Base-by-base conservation (phyloP, 192 early-diverging fungal genomes). In the Backusella australiensis region DNA sequence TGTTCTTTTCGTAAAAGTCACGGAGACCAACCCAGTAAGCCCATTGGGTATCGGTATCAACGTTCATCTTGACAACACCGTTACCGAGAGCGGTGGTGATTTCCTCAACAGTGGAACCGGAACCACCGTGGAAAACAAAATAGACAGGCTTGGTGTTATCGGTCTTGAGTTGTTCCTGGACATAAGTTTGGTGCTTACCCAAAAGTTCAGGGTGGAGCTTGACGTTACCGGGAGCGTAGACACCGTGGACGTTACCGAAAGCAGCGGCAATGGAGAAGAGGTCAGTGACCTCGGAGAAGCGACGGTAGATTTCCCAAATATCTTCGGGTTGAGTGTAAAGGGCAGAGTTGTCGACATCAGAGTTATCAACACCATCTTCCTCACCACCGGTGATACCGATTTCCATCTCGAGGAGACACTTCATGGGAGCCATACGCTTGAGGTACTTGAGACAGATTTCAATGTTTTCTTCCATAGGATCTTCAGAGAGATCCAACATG, bases 101-200 rank as follows among this genome's bases (percentile, higher is more conserved):
- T 66, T 79, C 78, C 23, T 83, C 39, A 19, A 39, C 36, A 21
- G 86, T 68, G 46, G 75, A 82, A 69, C 97, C 97, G 19, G 95
- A 97, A 75, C 97, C 97, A 79, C 97, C 97, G 90, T 98, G 97
- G 95, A 98, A 98, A 75, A 98, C 97, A 75, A 98, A 96, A 87
- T 86, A 94, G 75, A 98, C 91, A 36, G 97, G 97, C 83, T 94
- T 93, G 78, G 89, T 84, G 73, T 86, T 69, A 65, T 83, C 79
- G 67, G 80, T 44, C 35, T 80, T 69, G 39, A 90, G 86, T 82
- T 96, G 88, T 77, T 92, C 88, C 78, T 89, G 84, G 79, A 97
- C 94, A 74, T 88, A 91, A 34, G 78, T 85, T 85, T 98, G 97
- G 87, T 97, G 95, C 86, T 94, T 93, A 77, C 92, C 93, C 67